These are phyloP conservation scores for Pestalotiopsis sp. DNA, from an alignment of 2,329 filamentous ascomycete species.

Conservation along the genomic window DNA sequence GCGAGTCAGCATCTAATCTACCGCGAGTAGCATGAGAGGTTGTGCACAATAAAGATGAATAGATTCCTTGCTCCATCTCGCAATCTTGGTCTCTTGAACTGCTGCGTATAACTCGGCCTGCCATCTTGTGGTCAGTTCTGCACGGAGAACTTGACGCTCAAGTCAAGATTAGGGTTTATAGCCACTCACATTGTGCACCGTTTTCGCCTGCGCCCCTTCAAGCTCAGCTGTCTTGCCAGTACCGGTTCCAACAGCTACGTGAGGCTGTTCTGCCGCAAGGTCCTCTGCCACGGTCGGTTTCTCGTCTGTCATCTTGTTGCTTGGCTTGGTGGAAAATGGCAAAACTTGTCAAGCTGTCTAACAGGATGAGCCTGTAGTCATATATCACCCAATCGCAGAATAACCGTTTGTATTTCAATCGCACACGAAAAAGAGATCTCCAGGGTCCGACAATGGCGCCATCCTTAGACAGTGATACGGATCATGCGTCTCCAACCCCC, in stretches of 20 bases:
- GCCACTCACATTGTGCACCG: slow-evolving; percentile 41
- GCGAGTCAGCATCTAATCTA: not conserved
- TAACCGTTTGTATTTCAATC: not conserved
- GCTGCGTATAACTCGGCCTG: slow-evolving; percentile 52
- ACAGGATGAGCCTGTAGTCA: not conserved
- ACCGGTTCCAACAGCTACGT: slow-evolving; percentile 25
- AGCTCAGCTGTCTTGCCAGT: slow-evolving; percentile 28
- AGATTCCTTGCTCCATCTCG: slow-evolving; percentile 42
- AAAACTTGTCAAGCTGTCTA: not conserved
- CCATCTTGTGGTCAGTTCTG: not conserved
- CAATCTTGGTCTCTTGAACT: slow-evolving; percentile 46
- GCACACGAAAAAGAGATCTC: not conserved
- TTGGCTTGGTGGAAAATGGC: not conserved
- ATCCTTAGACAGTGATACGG: not conserved
- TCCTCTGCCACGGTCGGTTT: not conserved
- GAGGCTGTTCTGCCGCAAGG: not conserved
- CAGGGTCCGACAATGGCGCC: not conserved
- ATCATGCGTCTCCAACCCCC: not conserved
- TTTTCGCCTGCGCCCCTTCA: slow-evolving; percentile 40
- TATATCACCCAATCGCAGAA: not conserved
- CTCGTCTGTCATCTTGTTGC: not conserved
- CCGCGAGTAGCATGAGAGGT: slow-evolving; percentile 7
- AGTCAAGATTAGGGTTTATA: not conserved
- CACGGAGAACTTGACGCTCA: not conserved
- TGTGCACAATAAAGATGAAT: slow-evolving; percentile 41